Conservation (phyloP, 1,284 basidiomycete species). For the Coniophora puteana region DNA sequence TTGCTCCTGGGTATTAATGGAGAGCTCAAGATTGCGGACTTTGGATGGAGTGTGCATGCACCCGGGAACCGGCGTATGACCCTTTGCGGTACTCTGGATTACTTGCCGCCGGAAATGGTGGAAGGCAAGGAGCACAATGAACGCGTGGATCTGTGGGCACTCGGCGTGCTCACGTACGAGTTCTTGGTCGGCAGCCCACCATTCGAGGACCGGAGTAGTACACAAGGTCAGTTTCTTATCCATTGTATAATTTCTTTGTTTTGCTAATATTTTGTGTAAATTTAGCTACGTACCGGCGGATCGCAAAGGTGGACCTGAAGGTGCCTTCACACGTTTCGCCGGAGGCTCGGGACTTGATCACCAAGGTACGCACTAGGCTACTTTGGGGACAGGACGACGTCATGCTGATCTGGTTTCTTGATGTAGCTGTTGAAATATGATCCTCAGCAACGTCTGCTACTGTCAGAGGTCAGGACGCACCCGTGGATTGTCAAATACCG, state of each 20-base stretch:
- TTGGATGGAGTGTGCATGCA: conserved; percentile 99
- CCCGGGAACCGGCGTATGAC: conserved; percentile 88
- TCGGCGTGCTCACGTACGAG: conserved; percentile 95
- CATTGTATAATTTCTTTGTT: background rate
- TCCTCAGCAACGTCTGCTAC: conserved; percentile 78
- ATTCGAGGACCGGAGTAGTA: conserved; percentile 85
- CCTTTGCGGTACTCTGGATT: conserved; percentile 94
- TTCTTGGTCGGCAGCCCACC: conserved; percentile 92
- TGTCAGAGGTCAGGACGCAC: conserved; percentile 80
- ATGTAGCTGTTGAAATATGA: conserved; percentile 85
- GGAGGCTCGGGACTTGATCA: conserved; percentile 68
- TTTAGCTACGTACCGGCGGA: conserved; percentile 83
- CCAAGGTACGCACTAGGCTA: conserved; percentile 36
- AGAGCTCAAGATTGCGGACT: conserved; percentile 98
- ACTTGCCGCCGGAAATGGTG: conserved; percentile 98
- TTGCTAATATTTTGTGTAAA: conserved; percentile 6
- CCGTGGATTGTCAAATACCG: conserved; percentile 91
- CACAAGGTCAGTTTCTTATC: conserved; percentile 51
- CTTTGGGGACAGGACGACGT: conserved; percentile 12
- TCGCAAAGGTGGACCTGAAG: conserved; percentile 78
- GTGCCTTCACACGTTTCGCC: conserved; percentile 66
- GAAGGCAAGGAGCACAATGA: conserved; percentile 85
- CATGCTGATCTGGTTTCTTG: conserved; percentile 23
- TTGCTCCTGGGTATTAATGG: conserved; percentile 92
- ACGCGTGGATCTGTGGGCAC: conserved; percentile 94